Percentiles rank a stretch among this genome's conserved stretches.
phyloP scores from a whole-genome alignment of 805 yeast genomes.

The Cyberlindnera maclurae region DNA sequence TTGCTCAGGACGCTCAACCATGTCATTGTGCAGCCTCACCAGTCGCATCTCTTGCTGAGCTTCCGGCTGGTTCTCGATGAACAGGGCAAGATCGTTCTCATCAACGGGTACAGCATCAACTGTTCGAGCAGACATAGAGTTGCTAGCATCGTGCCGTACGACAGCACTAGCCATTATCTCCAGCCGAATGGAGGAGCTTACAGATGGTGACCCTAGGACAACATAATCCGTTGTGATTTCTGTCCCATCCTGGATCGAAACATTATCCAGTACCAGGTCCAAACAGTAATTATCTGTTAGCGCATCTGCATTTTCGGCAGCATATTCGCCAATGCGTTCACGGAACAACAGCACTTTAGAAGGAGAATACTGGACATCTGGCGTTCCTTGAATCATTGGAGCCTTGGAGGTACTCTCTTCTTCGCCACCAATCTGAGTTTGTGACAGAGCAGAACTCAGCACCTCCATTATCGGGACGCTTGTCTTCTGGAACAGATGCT shows the following conservation, averaged over 20 bases:
- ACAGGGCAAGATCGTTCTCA: slow-evolving; percentile 4
- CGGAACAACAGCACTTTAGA: background rate
- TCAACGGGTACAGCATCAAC: slow-evolving; percentile 9
- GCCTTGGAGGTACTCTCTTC: slow-evolving; percentile 12
- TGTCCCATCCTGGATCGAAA: slow-evolving; percentile 1
- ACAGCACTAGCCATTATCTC: background rate
- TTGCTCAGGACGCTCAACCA: background rate
- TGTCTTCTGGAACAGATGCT: slow-evolving; percentile 27
- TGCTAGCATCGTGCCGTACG: background rate
- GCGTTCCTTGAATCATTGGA: background rate
- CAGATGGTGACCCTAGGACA: background rate
- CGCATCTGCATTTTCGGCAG: no score
- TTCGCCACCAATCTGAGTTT: slow-evolving; percentile 2
- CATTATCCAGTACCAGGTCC: background rate
- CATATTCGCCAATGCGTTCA: background rate
- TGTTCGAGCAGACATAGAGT: slow-evolving; percentile 1
- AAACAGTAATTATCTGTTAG: background rate
- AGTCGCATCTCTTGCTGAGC: background rate
- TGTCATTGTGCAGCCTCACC: background rate
- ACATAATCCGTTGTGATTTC: background rate
- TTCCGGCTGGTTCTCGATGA: slow-evolving; percentile 7
- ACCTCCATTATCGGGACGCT: slow-evolving; percentile 14
- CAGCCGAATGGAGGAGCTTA: background rate
- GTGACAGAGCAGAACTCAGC: background rate
- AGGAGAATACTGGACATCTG: background rate